phyloP scores from a whole-genome alignment of 495 filamentous ascomycete genomes.

The Aspergillus olivimuriae region DNA sequence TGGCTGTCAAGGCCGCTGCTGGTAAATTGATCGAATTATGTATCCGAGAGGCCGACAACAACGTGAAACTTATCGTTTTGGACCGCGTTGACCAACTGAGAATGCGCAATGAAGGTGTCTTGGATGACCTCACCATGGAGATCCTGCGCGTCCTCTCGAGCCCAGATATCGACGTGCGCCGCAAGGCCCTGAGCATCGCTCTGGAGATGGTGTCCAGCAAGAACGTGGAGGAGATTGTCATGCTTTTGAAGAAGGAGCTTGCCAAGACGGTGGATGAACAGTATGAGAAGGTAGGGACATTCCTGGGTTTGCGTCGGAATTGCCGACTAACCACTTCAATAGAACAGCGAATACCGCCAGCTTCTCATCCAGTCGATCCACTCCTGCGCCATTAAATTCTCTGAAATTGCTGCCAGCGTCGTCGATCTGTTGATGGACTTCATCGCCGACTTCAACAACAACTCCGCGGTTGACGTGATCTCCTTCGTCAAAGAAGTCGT shows the following conservation, averaged over 20 bases:
- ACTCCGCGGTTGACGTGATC: conserved; percentile 95
- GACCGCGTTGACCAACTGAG: conserved; percentile 90
- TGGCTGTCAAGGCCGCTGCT: conserved; percentile 95
- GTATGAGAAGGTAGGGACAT: conserved; percentile 71
- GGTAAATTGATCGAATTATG: conserved; percentile 93
- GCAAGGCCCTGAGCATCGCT: conserved; percentile 84
- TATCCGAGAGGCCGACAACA: conserved; percentile 97
- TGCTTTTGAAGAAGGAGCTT: conserved; percentile 95
- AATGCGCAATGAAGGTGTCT: conserved; percentile 83
- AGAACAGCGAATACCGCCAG: conserved; percentile 94
- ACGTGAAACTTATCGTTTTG: conserved; percentile 96
- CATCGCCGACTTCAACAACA: conserved; percentile 96
- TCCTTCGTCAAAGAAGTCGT: conserved; percentile 98
- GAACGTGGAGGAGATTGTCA: conserved; percentile 96
- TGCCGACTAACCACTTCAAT: conserved; percentile 15
- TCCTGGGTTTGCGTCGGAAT: neutral
- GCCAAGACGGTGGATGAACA: conserved; percentile 97
- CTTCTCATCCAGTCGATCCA: conserved; percentile 96
- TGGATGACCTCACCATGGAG: conserved; percentile 98
- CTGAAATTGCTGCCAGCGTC: conserved; percentile 93
- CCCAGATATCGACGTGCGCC: conserved; percentile 92
- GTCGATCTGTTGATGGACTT: conserved; percentile 99
- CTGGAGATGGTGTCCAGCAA: conserved; percentile 98
- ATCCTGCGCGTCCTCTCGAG: conserved; percentile 93
- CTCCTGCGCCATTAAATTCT: conserved; percentile 97